A percentile compares a stretch with the other conserved stretches of the same genome.
These are phyloP conservation scores for Recurvomyces mirabilis DNA, from an alignment of 495 filamentous ascomycete genomes.

Conservation along the genomic window DNA sequence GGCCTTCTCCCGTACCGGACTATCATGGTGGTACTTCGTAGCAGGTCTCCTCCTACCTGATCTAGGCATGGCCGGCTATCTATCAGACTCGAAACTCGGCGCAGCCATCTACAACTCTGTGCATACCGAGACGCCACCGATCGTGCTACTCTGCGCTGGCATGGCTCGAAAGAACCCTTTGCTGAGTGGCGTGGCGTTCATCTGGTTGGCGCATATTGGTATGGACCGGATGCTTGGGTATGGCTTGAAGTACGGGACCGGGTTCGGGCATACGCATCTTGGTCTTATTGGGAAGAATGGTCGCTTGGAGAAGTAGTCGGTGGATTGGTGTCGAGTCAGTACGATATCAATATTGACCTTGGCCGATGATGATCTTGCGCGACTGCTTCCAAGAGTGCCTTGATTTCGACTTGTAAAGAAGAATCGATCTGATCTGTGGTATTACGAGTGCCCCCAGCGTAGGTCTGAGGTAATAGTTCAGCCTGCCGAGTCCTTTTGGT, in stretches of 20 bases:
- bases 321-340: too few relatives aligned
- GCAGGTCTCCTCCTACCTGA: constrained; percentile 1
- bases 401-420: too few relatives aligned
- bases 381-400: too few relatives aligned
- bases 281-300: not conserved
- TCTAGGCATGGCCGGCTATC: constrained; percentile 5
- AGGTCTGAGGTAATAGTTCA: too few relatives aligned
- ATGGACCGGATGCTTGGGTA: constrained; percentile 1
- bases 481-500: too few relatives aligned
- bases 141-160: not conserved
- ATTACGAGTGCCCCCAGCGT: too few relatives aligned
- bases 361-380: too few relatives aligned
- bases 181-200: not conserved
- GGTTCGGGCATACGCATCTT: not conserved
- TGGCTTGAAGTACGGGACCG: not conserved
- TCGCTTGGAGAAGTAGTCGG: too few relatives aligned
- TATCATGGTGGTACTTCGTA: constrained; percentile 2
- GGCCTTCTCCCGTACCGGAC: not conserved
- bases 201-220: not conserved
- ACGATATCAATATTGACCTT: too few relatives aligned
- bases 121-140: constrained; percentile 5
- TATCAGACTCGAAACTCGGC: not conserved
- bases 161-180: not conserved
- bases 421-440: too few relatives aligned
- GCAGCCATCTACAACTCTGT: not conserved